Conservation (phyloP, 768 basidiomycete genomes). For the Boletellus emodensis region DNA sequence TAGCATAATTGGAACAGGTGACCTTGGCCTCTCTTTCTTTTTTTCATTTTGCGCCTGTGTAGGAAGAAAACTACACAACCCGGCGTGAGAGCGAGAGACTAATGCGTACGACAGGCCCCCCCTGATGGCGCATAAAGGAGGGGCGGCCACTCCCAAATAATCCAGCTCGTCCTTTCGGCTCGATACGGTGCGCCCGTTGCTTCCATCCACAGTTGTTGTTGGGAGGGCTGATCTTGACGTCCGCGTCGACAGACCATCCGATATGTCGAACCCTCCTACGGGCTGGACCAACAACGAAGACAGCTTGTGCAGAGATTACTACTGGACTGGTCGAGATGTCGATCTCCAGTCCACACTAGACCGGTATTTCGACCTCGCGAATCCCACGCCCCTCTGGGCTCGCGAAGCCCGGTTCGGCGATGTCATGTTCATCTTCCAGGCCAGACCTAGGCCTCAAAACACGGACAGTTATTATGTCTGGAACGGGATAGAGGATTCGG, state of each 20-base stretch:
- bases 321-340: neutral
- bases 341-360: neutral
- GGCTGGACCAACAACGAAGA: conserved; percentile 1
- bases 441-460: neutral
- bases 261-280: neutral
- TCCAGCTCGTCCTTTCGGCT: too few relatives aligned
- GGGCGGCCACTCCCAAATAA: too few relatives aligned
- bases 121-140: too few relatives aligned
- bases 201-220: too few relatives aligned
- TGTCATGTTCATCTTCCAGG: neutral
- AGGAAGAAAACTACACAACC: too few relatives aligned
- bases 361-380: neutral
- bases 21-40: too few relatives aligned
- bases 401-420: neutral
- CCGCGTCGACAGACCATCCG: neutral
- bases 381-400: neutral
- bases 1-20: too few relatives aligned
- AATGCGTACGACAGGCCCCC: too few relatives aligned
- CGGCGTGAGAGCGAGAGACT: too few relatives aligned
- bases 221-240: too few relatives aligned
- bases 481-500: neutral
- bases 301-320: neutral
- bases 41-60: too few relatives aligned
- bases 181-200: too few relatives aligned
- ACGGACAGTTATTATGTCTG: neutral